Evolutionary conservation across 2,329 filamentous ascomycete genomes (phyloP), one percentile per base, ranked within the genome.

Genomic region (Botryotinia calthae): DNA sequence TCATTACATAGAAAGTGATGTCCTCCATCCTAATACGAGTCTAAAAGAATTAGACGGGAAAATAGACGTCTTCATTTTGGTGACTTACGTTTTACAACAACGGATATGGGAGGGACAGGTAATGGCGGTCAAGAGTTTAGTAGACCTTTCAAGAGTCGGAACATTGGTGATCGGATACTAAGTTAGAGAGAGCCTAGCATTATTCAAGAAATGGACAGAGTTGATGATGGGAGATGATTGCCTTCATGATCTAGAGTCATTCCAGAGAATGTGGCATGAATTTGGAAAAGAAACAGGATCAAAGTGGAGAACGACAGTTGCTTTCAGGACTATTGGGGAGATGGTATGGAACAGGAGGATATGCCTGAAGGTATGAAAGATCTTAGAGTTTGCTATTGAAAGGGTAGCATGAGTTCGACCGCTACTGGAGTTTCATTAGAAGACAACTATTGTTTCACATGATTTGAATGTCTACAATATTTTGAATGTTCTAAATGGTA

Each of bases 51-150:
- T 85, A 37, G 76, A 82, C 28, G 81, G 81, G 10, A 79, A 81
- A 37, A 78, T 84, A 4, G 81, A 85, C 71, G 80, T 86, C 34
- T 34, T 34, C 28, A 76, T 85, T 12, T 79, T 83, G 54, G 79
- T 83, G 2, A 80, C 80, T 0, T 81, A 81, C 0, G 83, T 85
- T 77, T 81, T 85, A 64, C 84, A 85, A 71, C 78, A 85, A 16
- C 85, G 84, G 74, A 78, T 79, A 40, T 82, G 79, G 76, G 79
- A 83, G 1, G 77, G 78, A 8, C 83, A 85, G 22, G 51, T 68
- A n/a, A 62, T 42, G 31, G 61, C 51, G 25, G 58, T 44, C 72
- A 76, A 70, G 59, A 61, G 14, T 48, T 28, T 67, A 65, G 48
- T 79, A n/a, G 40, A 28, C 8, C 34, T 71, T 28, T 20, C 31